Evolutionary conservation across 495 filamentous ascomycete species (phyloP), one percentile per base, ranked within the genome.

Genomic region (Aspergillus biplanus): DNA sequence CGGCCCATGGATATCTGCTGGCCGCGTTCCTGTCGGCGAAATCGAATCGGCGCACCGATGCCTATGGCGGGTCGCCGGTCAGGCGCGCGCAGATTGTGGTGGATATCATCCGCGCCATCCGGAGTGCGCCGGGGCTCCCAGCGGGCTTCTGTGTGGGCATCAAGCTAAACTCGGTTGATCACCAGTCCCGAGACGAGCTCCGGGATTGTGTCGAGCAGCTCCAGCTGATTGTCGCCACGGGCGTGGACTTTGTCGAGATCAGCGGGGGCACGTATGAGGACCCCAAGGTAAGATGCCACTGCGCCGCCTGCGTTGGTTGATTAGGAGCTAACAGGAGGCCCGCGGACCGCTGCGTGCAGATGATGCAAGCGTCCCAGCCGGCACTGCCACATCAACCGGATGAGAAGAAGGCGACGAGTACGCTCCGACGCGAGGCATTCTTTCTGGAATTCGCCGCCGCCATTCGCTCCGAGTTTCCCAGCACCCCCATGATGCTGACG

Each of bases 11-110:
- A 6, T 64, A 58, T 33, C 54, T 64, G 7, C 33, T 64, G 4
- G 47, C 37, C n/a, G 54, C 58, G 34, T 64, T 64, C 32, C 53
- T 64, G 8, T 48, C 34, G 7, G 16, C 61, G 15, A 33, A 32
- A n/a, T 15, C 32, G 1, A 65, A 61, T 44, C 13, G 16, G 12
- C 65, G 74, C 3, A 65, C 57, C 5, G 74, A 77, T 60, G 61
- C 39, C 13, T 77, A 74, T 52, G 74, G 73, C 9, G 73, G 72
- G 27, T 57, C 70, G 4, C 47, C 65, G 18, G 67, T 61, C 37
- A 68, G 67, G n/a, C 65, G 72, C 7, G 52, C 68, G 13, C 52
- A 65, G 34, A 71, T 79, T 16, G 66, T 76, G n/a, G 37, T 35
- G 32, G 53, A 37, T 3, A 37, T 37, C 9, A 15, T 15, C 33